These are phyloP conservation scores for Macrocybe sp. DNA, from an alignment of 1,284 basidiomycete genomes.

Conservation along the genomic window DNA sequence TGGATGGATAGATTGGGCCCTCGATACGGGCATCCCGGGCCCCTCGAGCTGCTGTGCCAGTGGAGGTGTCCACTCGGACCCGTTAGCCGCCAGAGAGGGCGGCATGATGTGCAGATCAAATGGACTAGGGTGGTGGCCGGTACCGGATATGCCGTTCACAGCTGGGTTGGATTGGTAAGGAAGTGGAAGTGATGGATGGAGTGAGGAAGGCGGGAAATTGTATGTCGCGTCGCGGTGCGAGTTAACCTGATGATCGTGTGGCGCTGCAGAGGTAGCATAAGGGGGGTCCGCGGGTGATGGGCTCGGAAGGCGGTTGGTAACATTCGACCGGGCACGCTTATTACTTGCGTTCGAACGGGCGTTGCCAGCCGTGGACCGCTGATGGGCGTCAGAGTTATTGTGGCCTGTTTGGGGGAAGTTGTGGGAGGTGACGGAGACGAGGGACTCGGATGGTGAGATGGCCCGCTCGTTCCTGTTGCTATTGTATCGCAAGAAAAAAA, in stretches of 20 bases:
- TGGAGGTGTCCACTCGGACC: constrained; percentile 37
- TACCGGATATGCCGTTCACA: not conserved
- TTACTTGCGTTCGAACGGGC: constrained; percentile 10
- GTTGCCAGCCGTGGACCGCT: constrained; percentile 19
- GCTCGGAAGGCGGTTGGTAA: constrained; percentile 19
- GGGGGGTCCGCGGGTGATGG: constrained; percentile 27
- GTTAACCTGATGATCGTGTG: constrained; percentile 1
- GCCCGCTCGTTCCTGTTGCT: constrained; percentile 50
- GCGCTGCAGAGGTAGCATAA: constrained; percentile 4
- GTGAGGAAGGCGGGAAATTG: constrained; percentile 19
- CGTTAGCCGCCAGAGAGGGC: constrained; percentile 11
- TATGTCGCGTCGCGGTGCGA: constrained; percentile 16
- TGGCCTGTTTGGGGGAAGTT: constrained; percentile 27
- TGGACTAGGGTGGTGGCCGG: constrained; percentile 10
- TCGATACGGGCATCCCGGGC: constrained; percentile 65
- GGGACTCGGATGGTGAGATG: constrained; percentile 66
- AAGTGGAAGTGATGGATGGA: constrained; percentile 24
- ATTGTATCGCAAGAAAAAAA: not conserved
- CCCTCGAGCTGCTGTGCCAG: constrained; percentile 60
- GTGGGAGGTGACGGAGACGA: constrained; percentile 64
- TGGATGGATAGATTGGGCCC: constrained; percentile 32
- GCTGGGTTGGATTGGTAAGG: constrained; percentile 22
- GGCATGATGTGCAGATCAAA: constrained; percentile 32
- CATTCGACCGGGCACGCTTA: constrained; percentile 16
- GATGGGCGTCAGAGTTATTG: constrained; percentile 25